Evolutionary conservation across 1,284 basidiomycete species (phyloP).

Genomic region (Cutaneotrichosporon dermatis): DNA sequence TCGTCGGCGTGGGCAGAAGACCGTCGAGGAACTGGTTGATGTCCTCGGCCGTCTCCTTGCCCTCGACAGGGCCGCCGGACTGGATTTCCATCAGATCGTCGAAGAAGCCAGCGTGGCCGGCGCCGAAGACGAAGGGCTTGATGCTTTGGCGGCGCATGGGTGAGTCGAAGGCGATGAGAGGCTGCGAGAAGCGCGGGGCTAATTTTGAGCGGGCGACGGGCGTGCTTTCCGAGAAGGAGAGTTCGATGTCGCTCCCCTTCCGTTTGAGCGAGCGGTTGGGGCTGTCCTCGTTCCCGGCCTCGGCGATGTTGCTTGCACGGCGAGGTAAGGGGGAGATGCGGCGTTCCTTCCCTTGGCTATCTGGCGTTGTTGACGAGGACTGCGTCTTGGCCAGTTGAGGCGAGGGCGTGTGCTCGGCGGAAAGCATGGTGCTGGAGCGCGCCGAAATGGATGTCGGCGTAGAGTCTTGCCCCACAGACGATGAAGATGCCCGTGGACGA

Average conservation of each 20-base stretch:
- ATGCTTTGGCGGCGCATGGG: neutral
- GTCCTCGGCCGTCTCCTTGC: slow-evolving; percentile 1
- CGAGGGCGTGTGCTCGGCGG: neutral
- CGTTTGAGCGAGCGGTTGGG: slow-evolving; percentile 12
- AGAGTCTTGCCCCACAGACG: neutral
- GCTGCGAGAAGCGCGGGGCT: slow-evolving; percentile 11
- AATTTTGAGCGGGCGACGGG: neutral
- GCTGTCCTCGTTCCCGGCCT: neutral
- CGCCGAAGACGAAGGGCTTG: slow-evolving; percentile 11
- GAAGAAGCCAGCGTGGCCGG: neutral
- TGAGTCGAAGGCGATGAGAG: slow-evolving; percentile 21
- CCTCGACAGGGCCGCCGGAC: slow-evolving; percentile 4
- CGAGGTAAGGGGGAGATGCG: slow-evolving; percentile 14
- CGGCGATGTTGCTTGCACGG: neutral
- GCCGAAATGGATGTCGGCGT: neutral
- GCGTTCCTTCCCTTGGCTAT: neutral
- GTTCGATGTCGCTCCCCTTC: slow-evolving; percentile 12
- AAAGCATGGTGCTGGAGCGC: neutral
- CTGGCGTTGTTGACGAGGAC: no score
- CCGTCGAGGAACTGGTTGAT: neutral
- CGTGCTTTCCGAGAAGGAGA: neutral
- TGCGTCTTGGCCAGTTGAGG: neutral
- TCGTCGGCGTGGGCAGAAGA: neutral
- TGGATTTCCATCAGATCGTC: slow-evolving; percentile 13
- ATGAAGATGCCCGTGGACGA: neutral